phyloP scores from a whole-genome alignment of 2,329 filamentous ascomycete genomes.

The Mycosphaerella sp. region DNA sequence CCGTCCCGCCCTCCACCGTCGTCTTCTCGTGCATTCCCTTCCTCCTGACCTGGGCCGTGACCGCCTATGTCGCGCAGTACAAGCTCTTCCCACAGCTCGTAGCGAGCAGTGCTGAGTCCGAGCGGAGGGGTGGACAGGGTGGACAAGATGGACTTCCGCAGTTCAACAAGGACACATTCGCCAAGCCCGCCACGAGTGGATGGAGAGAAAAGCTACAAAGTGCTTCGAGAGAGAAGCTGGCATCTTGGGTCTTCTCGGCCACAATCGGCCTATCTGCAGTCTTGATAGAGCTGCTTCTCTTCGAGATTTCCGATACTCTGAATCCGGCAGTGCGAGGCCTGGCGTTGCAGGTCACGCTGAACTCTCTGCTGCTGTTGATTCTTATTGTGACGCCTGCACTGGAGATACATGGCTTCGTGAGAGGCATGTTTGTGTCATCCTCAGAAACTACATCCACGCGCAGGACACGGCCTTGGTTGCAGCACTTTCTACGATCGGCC shows the following conservation, averaged over 20 bases:
- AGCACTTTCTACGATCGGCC: conserved; percentile 46
- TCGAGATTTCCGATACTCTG: conserved; percentile 74
- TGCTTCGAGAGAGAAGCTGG: conserved; percentile 36
- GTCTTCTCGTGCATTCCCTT: conserved; percentile 62
- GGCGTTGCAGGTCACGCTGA: conserved; percentile 63
- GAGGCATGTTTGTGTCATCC: conserved; percentile 52
- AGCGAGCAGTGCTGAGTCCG: conserved; percentile 47
- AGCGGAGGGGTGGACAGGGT: conserved; percentile 35
- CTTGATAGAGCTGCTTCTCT: conserved; percentile 72
- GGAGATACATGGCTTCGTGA: conserved; percentile 54
- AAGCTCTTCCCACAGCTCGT: conserved; percentile 65
- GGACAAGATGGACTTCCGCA: conserved; percentile 54
- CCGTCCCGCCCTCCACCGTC: conserved; percentile 44
- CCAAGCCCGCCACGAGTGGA: conserved; percentile 13
- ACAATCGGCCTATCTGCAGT: conserved; percentile 73
- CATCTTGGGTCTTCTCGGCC: conserved; percentile 58
- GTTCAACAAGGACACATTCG: conserved; percentile 46
- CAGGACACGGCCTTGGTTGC: conserved; percentile 50
- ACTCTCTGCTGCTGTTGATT: conserved; percentile 63
- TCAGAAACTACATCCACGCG: conserved; percentile 56
- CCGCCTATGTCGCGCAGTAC: conserved; percentile 57
- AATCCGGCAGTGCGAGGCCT: conserved; percentile 59
- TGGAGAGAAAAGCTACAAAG: conserved; percentile 18
- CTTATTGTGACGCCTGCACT: conserved; percentile 71
- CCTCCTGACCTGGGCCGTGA: conserved; percentile 59